phyloP scores from a whole-genome alignment of 2,329 filamentous ascomycete species.

The Aspergillus hiratsukae region DNA sequence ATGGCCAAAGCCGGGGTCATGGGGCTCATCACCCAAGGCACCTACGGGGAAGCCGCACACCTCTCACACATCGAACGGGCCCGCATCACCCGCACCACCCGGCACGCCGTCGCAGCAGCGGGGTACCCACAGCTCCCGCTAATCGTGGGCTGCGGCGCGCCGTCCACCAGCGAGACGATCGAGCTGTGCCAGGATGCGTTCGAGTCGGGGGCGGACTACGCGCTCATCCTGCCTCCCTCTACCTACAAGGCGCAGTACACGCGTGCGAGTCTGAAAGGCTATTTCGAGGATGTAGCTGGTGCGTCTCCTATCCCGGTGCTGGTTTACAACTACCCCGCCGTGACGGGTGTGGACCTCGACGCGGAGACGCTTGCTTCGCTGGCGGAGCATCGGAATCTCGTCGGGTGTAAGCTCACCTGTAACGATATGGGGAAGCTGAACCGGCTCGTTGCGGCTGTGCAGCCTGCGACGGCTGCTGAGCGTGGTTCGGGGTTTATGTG shows the following conservation, averaged over 20 bases:
- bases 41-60: constrained; percentile 78
- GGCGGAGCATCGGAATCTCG: constrained; percentile 52
- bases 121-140: constrained; percentile 63
- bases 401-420: constrained; percentile 62
- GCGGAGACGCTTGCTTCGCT: constrained; percentile 54
- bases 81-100: constrained; percentile 64
- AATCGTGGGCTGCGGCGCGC: constrained; percentile 66
- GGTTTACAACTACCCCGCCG: constrained; percentile 63
- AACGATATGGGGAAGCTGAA: constrained; percentile 62
- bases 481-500: constrained; percentile 69
- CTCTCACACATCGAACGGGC: constrained; percentile 66
- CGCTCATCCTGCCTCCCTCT: constrained; percentile 65
- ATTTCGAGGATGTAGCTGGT: constrained; percentile 57
- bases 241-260: constrained; percentile 64
- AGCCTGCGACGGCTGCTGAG: constrained; percentile 64
- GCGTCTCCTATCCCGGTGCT: constrained; percentile 53
- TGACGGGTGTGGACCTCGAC: constrained; percentile 57
- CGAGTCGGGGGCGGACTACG: constrained; percentile 63
- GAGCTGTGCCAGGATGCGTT: constrained; percentile 62
- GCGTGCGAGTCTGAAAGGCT: constrained; percentile 51
- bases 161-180: constrained; percentile 64
- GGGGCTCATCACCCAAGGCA: constrained; percentile 72
- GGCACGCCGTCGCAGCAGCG: constrained; percentile 62
- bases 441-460: constrained; percentile 51
- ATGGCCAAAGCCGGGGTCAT: constrained; percentile 69